Evolutionary conservation across 768 basidiomycete genomes (phyloP), one percentile per base, ranked within the genome.

Genomic region (Austroboletus eburneus): DNA sequence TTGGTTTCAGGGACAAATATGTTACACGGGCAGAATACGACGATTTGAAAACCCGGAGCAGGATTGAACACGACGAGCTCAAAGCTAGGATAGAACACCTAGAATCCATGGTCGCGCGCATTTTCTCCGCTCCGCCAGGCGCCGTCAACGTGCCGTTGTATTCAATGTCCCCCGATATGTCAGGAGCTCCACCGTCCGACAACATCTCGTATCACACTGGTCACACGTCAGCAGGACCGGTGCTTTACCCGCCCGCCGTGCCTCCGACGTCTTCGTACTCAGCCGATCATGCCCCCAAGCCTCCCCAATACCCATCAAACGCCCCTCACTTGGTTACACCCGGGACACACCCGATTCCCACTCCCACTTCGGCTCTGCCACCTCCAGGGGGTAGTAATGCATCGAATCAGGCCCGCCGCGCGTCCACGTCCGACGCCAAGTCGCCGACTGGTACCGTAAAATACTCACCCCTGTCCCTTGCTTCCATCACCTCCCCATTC

Each of bases 11-110:
- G 51, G 88, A 90, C 65, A 90, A 88, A 67, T 88, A 87, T 63
- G 86, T 89, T 47, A 83, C 81, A 30, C 76, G 87, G 18, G 69
- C 77, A 23, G 89, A 91, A 56, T 85, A 84, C 58, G 87, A 91
- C 39, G 85, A 86, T 18, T 77, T 91, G 55, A 84, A 78, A 58
- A 62, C 74, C 30, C 78, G 84, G 29, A 59, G 42, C 23, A 66
- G 41, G 42, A 55, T 56, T 16, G 66, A 66, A 39, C 52, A 56
- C 7, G 76, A 78, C 45, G 82, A 85, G 35, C 78, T 91, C 56
- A 85, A 79, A 58, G 65, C 72, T 17, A 79, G 83, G 42, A 68
- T 87, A 56, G 78, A 81, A 25, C 70, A 76, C 38, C 75, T 91
- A 20, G 80, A 81, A 57, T 65, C 71, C 8, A 56, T 79, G 50